Evolutionary conservation across 495 filamentous ascomycete genomes (phyloP), one percentile per base, ranked within the genome.

Genomic region (Penicillium parvum): DNA sequence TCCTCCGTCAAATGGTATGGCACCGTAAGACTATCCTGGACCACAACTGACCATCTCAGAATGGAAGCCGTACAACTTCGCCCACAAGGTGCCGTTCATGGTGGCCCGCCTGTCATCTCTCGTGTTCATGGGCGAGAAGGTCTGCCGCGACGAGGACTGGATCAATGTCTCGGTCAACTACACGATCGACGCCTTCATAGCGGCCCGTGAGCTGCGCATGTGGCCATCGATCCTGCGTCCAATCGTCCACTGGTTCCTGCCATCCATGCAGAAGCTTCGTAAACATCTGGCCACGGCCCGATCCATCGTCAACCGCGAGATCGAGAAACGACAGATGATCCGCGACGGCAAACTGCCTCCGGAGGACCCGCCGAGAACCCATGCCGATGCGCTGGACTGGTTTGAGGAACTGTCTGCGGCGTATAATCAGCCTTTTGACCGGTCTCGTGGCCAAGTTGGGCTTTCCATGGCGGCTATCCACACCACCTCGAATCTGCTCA

Each of bases 91-190:
- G 5, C 63, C 63, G 1, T 43, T 62, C 17, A 71, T 81, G 9
- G 72, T 85, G 1, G 77, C 77, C 26, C 71, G 69, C 5, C 41
- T 81, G 15, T 80, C 80, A 0, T 74, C 77, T n/a, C 60, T 78
- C 10, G 59, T 77, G 5, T 84, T 84, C 37, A 61, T 83, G 35
- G 82, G 80, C 15, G 49, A 65, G 4, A 65, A 72, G 8, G 47
- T 79, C 29, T 76, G 73, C 47, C 71, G 75, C 2, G 59, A 77
- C 18, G 59, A 73, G 35, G 71, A 78, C 10, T 86, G 83, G 68
- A 55, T 82, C 14, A 53, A 74, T 16, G 64, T 74, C 4, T 73
- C 78, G 1, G 73, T 81, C 49, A 73, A 70, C 23, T 84, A 77
- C 55, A 78, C 81, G 4, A 45, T 78, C 15, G 66, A 79, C 32